Evolutionary conservation across 306 rosid species (phyloP).

Genomic region (Vigna nakashimae): DNA sequence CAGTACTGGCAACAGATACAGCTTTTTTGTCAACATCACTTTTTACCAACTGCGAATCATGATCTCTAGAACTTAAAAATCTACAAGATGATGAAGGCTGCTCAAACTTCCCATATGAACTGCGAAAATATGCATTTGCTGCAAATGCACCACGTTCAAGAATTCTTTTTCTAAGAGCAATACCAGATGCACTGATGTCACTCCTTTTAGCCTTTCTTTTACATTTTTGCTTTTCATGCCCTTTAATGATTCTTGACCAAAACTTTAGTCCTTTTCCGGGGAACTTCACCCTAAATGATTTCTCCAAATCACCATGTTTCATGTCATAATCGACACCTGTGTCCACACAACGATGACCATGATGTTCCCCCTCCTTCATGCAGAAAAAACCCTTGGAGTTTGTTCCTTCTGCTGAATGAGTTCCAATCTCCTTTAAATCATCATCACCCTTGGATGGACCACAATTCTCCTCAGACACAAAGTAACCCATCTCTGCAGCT

Average conservation of each 20-base stretch:
- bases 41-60: conserved; percentile 52
- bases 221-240: conserved; percentile 55
- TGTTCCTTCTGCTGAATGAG: conserved; percentile 45
- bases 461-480: conserved; percentile 58
- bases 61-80: conserved; percentile 48
- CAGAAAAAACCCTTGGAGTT: conserved; percentile 57
- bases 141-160: conserved; percentile 74
- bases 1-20: conserved; percentile 43
- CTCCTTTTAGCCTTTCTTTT: conserved; percentile 71
- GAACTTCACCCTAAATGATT: conserved; percentile 71
- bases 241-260: conserved; percentile 66
- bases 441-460: conserved; percentile 51
- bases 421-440: conserved; percentile 50
- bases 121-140: conserved; percentile 66
- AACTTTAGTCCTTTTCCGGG: conserved; percentile 72
- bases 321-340: conserved; percentile 77
- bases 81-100: conserved; percentile 51
- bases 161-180: conserved; percentile 68
- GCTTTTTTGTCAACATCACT: conserved; percentile 53
- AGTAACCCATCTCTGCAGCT: conserved; percentile 83
- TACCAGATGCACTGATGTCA: conserved; percentile 57
- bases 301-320: conserved; percentile 87
- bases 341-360: conserved; percentile 77
- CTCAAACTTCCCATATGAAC: conserved; percentile 49
- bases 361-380: conserved; percentile 71